Conservation (phyloP, 2,329 filamentous ascomycete species). For the Stenocarpella maydis region DNA sequence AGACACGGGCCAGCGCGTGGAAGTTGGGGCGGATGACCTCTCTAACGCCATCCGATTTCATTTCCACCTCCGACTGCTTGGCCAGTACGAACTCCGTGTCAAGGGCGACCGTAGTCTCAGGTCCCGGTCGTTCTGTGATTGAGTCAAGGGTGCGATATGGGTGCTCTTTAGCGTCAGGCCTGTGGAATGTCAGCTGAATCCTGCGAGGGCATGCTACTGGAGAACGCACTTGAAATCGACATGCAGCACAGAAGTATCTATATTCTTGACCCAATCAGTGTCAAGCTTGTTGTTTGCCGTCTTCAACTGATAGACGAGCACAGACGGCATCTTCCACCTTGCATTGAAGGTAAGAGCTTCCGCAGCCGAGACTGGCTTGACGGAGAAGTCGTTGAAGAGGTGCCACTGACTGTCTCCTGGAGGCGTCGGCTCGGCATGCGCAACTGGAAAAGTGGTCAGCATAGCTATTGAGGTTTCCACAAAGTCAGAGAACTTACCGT, state of each 20-base stretch:
- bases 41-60: constrained; percentile 91
- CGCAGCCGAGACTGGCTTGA: constrained; percentile 78
- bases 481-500: constrained; percentile 63
- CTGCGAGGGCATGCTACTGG: no score
- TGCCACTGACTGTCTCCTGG: constrained; percentile 82
- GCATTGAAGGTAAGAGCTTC: constrained; percentile 92
- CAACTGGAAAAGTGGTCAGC: constrained; percentile 55
- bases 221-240: constrained; percentile 65
- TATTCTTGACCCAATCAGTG: constrained; percentile 81
- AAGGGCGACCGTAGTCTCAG: constrained; percentile 82
- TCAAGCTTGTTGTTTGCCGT: constrained; percentile 83
- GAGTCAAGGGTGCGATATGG: constrained; percentile 68
- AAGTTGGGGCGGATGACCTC: constrained; percentile 92
- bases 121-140: constrained; percentile 70
- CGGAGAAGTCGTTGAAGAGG: constrained; percentile 96
- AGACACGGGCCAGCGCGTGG: constrained; percentile 91
- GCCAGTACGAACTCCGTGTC: constrained; percentile 97
- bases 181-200: constrained; percentile 45
- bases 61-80: constrained; percentile 92
- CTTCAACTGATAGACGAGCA: constrained; percentile 87
- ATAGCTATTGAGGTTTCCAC: background rate
- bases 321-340: constrained; percentile 90
- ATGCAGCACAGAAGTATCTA: constrained; percentile 88
- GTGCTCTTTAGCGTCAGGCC: constrained; percentile 53
- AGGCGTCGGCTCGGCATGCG: constrained; percentile 68